Evolutionary conservation across 2,329 filamentous ascomycete species (phyloP).

Genomic region (Ceratocystis smalleyi): DNA sequence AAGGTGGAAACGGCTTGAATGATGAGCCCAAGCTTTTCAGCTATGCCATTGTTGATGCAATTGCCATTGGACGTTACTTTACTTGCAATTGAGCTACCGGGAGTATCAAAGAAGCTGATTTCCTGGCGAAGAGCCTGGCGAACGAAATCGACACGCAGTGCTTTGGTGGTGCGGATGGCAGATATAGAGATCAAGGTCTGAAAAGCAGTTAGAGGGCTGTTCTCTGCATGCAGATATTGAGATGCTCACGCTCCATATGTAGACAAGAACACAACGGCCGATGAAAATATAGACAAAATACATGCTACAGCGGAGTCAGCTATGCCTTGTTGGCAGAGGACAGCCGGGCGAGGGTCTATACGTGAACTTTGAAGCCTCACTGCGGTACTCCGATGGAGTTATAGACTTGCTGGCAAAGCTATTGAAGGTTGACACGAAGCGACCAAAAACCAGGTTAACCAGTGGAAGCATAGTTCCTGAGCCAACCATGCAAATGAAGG

Average conservation of each 20-base stretch:
- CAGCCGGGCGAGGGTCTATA: slow-evolving; percentile 20
- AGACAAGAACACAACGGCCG: slow-evolving; percentile 37
- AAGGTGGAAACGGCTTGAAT: slow-evolving; percentile 29
- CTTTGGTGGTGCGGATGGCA: slow-evolving; percentile 26
- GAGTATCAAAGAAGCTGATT: slow-evolving; percentile 38
- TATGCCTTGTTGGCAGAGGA: too few relatives aligned
- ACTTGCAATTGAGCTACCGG: slow-evolving; percentile 29
- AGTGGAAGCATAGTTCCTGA: slow-evolving; percentile 31
- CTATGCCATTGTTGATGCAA: slow-evolving; percentile 30
- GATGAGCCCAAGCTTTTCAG: slow-evolving; percentile 31
- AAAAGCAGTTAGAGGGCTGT: slow-evolving; percentile 4
- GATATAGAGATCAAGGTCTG: slow-evolving; percentile 26
- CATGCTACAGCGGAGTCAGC: slow-evolving; percentile 19
- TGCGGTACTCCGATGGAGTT: slow-evolving; percentile 33
- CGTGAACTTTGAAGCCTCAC: slow-evolving; percentile 32
- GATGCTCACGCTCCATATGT: slow-evolving; percentile 34
- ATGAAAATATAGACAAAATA: slow-evolving; percentile 44
- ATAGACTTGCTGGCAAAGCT: slow-evolving; percentile 34
- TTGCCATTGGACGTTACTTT: slow-evolving; percentile 35
- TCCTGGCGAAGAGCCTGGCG: slow-evolving; percentile 33
- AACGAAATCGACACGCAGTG: slow-evolving; percentile 27
- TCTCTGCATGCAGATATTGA: neutral
- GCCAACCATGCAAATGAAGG: slow-evolving; percentile 26
- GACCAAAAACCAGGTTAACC: slow-evolving; percentile 45
- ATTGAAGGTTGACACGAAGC: slow-evolving; percentile 39